Evolutionary conservation across 164 flowering plant genomes (phyloP).

Genomic region (Malania oleifera): DNA sequence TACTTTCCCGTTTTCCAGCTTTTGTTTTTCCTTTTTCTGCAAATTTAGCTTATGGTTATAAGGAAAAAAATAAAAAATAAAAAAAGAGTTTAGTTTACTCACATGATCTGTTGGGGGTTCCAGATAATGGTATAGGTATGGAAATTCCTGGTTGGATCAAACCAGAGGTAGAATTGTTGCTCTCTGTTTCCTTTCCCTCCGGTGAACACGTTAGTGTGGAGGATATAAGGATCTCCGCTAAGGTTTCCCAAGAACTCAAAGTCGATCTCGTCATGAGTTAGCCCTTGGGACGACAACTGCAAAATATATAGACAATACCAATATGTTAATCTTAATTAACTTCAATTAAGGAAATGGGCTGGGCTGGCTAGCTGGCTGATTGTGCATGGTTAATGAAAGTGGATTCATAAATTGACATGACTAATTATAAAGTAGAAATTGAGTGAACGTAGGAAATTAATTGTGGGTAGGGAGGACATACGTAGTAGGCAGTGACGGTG

Average conservation of each 20-base stretch:
- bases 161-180: constrained; percentile 15
- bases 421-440: background rate
- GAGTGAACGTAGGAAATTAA: background rate
- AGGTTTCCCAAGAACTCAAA: constrained; percentile 16
- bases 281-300: constrained; percentile 15
- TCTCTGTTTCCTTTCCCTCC: constrained; percentile 10
- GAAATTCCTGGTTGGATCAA: constrained; percentile 12
- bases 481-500: constrained; percentile 14
- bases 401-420: background rate
- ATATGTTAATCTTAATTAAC: no score
- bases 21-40: no score
- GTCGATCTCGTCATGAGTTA: constrained; percentile 12
- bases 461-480: background rate
- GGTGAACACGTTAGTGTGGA: constrained; percentile 10
- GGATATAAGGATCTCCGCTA: constrained; percentile 9
- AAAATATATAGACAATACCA: background rate
- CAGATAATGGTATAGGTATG: constrained; percentile 14
- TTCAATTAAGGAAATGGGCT: no score
- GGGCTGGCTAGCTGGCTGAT: no score
- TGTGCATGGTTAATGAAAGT: no score
- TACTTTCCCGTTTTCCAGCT: no score
- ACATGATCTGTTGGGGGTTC: constrained; percentile 12
- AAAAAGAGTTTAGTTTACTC: background rate
- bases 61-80: no score
- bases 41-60: no score